phyloP scores from a whole-genome alignment of 2,329 filamentous ascomycete species.

The Arachnomyces sp. region DNA sequence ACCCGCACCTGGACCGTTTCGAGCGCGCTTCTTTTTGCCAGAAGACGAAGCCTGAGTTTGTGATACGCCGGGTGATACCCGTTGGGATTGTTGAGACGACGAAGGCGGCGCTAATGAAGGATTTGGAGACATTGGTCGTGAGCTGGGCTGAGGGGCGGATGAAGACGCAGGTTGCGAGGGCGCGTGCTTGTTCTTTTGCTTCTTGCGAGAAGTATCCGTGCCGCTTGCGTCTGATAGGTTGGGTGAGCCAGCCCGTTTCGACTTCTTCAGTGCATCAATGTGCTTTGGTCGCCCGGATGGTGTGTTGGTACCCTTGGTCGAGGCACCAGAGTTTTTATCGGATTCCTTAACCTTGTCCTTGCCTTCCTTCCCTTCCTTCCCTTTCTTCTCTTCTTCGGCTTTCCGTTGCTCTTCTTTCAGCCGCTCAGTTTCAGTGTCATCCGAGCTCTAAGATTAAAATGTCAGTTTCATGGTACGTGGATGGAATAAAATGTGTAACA shows the following conservation, averaged over 20 bases:
- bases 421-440: constrained; percentile 59
- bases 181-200: constrained; percentile 61
- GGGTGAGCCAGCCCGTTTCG: constrained; percentile 77
- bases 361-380: constrained; percentile 44
- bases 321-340: constrained; percentile 48
- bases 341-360: constrained; percentile 36
- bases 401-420: constrained; percentile 54
- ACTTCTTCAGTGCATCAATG: constrained; percentile 45
- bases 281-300: constrained; percentile 54
- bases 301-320: constrained; percentile 64
- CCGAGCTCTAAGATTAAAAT: constrained; percentile 40
- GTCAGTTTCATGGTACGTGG: constrained; percentile 8
- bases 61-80: constrained; percentile 5
- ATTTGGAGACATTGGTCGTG: constrained; percentile 58
- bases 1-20: constrained; percentile 21
- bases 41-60: constrained; percentile 34
- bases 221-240: constrained; percentile 85
- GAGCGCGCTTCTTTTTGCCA: constrained; percentile 45
- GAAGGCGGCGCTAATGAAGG: constrained; percentile 16
- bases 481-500: constrained; percentile 13
- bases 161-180: constrained; percentile 20
- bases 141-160: constrained; percentile 24
- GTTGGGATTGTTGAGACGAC: constrained; percentile 3
- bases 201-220: constrained; percentile 79
- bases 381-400: constrained; percentile 50